Conservation (phyloP, 805 yeast species). For the Ascoidea rubescens region DNA sequence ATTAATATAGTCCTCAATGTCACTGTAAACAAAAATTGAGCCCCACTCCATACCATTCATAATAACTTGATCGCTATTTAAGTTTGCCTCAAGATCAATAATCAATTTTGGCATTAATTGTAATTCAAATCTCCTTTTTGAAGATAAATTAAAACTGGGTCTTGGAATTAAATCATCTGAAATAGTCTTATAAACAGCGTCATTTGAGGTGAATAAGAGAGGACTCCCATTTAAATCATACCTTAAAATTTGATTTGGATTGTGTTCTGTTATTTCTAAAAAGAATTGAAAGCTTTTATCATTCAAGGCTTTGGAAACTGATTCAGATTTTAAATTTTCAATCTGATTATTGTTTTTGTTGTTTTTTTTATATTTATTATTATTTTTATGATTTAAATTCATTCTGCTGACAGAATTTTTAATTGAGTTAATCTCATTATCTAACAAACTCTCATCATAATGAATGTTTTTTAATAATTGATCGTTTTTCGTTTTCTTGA, state of each 20-base stretch:
- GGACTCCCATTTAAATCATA: constrained; percentile 76
- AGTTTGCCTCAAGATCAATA: constrained; percentile 53
- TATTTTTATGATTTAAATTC: not conserved
- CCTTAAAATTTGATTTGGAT: constrained; percentile 77
- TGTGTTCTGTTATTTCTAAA: constrained; percentile 59
- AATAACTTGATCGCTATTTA: constrained; percentile 24
- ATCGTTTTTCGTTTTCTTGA: constrained; percentile 37
- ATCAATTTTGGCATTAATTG: constrained; percentile 94
- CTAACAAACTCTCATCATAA: constrained; percentile 33
- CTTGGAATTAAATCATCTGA: constrained; percentile 31
- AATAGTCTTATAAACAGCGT: constrained; percentile 28
- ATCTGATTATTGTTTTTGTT: constrained; percentile 8
- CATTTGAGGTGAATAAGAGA: constrained; percentile 44
- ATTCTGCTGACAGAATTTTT: constrained; percentile 12
- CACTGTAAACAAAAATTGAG: constrained; percentile 73
- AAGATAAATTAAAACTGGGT: constrained; percentile 43
- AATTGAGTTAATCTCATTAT: constrained; percentile 16
- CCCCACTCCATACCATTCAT: constrained; percentile 96
- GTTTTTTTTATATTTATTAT: constrained; percentile 9
- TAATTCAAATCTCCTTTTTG: constrained; percentile 54
- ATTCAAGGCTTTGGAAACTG: constrained; percentile 41
- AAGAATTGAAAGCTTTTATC: constrained; percentile 75
- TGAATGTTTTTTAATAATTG: constrained; percentile 37
- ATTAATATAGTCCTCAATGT: constrained; percentile 49
- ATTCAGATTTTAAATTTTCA: constrained; percentile 18